Conservation (phyloP, 306 rosid genomes). For the Cyclanthera cordifolia region DNA sequence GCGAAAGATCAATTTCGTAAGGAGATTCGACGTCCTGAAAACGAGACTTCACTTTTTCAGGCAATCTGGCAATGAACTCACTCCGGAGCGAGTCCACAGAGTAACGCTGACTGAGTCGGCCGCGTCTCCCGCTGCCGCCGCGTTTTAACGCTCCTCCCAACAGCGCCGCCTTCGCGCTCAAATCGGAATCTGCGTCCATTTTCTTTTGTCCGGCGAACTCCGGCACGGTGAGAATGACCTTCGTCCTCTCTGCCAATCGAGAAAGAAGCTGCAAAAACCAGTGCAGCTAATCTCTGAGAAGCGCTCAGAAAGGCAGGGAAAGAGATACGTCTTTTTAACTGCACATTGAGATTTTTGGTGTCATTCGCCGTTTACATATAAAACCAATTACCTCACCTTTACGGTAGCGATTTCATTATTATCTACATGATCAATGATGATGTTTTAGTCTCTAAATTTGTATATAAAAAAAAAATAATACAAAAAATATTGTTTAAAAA, state of each 20-base stretch:
- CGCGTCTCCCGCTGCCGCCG: conserved; percentile 15
- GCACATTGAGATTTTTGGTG: not conserved
- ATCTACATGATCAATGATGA: too few species aligned
- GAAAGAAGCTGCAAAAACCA: not conserved
- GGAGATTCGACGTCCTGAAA: conserved; percentile 22
- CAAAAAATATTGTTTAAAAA: too few species aligned
- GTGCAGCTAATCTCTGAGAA: not conserved
- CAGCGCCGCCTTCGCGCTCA: conserved; percentile 17
- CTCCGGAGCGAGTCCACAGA: conserved; percentile 30
- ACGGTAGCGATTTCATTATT: too few species aligned
- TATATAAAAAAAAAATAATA: too few species aligned
- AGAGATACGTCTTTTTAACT: not conserved
- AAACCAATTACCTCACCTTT: not conserved
- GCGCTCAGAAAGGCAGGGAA: not conserved
- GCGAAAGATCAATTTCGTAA: conserved; percentile 21
- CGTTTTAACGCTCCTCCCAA: conserved; percentile 8
- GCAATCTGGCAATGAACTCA: conserved; percentile 32
- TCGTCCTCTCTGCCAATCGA: not conserved
- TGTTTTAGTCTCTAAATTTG: too few species aligned
- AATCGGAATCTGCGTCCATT: conserved; percentile 24
- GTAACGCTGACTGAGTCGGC: conserved; percentile 24
- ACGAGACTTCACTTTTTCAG: conserved; percentile 23
- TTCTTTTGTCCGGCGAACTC: not conserved
- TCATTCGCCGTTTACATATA: not conserved
- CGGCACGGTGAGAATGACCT: not conserved